These are phyloP conservation scores for Paecilomyces variotii DNA, from an alignment of 2,329 filamentous ascomycete species.

Conservation along the genomic window DNA sequence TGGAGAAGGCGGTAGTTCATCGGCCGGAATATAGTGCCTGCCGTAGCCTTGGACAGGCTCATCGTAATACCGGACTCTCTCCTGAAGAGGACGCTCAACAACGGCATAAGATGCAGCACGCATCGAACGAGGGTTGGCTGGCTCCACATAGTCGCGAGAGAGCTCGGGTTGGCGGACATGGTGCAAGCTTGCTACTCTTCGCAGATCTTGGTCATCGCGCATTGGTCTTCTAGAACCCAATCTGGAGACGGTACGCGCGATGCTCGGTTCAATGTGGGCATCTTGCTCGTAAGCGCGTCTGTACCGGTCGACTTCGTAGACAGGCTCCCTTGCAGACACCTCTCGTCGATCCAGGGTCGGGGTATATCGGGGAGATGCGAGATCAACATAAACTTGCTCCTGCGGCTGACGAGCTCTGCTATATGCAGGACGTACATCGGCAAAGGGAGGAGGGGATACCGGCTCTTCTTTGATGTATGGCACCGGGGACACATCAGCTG, in stretches of 20 bases:
- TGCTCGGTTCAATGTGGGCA: constrained; percentile 21
- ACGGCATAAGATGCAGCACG: constrained; percentile 34
- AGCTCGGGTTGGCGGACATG: constrained; percentile 36
- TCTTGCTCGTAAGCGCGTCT: constrained; percentile 15
- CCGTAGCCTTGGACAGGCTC: constrained; percentile 24
- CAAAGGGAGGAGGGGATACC: constrained; percentile 52
- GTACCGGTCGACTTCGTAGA: constrained; percentile 30
- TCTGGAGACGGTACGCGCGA: constrained; percentile 33
- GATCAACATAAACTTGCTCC: constrained; percentile 42
- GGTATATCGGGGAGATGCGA: constrained; percentile 33
- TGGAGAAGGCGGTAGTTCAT: constrained; percentile 30
- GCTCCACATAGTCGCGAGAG: constrained; percentile 37
- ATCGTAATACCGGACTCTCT: constrained; percentile 32
- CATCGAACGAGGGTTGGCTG: constrained; percentile 24
- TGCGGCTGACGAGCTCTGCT: constrained; percentile 26
- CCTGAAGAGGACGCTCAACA: constrained; percentile 29
- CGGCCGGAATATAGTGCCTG: constrained; percentile 25
- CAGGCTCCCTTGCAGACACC: constrained; percentile 16
- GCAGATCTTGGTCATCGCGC: constrained; percentile 38
- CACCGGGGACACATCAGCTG: constrained; percentile 32
- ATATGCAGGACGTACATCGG: constrained; percentile 27
- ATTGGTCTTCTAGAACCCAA: constrained; percentile 27
- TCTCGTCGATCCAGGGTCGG: constrained; percentile 28
- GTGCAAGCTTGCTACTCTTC: constrained; percentile 41
- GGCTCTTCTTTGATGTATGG: constrained; percentile 56